Evolutionary conservation across 305 asterid genomes (phyloP).

Genomic region (Coffea humblotiana): DNA sequence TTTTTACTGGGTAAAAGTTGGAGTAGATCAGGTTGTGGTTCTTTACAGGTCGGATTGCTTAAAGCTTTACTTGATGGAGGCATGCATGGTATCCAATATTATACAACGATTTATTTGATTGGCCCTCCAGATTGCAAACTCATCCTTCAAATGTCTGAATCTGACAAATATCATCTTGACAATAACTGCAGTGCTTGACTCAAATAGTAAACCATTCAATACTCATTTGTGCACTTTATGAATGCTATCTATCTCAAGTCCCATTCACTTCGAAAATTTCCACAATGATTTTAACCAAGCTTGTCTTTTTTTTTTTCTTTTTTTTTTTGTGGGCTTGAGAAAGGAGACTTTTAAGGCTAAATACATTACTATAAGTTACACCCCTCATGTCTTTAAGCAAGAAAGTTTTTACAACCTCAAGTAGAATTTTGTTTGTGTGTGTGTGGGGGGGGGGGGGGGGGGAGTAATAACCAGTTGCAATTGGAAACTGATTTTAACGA

Average conservation of each 20-base stretch:
- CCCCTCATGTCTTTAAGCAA: too few species aligned
- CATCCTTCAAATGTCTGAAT: background rate
- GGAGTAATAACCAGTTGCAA: too few species aligned
- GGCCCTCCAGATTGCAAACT: background rate
- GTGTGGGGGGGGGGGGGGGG: too few species aligned
- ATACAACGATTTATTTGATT: background rate
- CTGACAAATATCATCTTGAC: background rate
- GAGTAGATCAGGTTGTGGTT: background rate
- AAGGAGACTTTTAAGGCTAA: too few species aligned
- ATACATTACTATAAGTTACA: too few species aligned
- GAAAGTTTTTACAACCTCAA: too few species aligned
- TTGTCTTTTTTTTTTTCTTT: background rate
- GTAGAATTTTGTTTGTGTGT: too few species aligned
- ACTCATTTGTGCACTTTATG: background rate
- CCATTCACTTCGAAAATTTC: too few species aligned
- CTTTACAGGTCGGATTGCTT: slow-evolving; percentile 14
- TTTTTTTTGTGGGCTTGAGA: too few species aligned
- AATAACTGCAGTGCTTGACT: background rate
- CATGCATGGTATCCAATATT: slow-evolving; percentile 1
- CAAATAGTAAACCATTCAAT: background rate
- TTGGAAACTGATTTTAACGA: too few species aligned
- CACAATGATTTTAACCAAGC: background rate
- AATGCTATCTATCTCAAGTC: background rate
- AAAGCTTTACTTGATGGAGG: slow-evolving; percentile 6
- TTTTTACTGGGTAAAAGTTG: slow-evolving; percentile 3